Evolutionary conservation across 225 moss, liverwort and hornwort genomes (phyloP).

Genomic region (Ulota crispa): DNA sequence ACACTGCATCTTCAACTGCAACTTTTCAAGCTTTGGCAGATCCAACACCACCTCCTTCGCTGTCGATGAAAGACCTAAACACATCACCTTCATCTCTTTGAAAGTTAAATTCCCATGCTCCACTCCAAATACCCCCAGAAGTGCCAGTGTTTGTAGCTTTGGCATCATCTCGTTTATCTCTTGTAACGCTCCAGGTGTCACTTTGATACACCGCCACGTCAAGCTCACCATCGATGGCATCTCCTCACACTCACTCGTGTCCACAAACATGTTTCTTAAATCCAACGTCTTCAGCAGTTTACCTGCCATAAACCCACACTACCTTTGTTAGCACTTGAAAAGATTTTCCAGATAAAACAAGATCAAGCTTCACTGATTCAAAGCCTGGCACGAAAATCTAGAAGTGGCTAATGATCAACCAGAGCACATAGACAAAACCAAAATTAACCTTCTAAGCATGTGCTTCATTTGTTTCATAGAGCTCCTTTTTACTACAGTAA

Average conservation of each 20-base stretch:
- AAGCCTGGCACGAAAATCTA: no score
- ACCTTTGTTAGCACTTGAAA: background rate
- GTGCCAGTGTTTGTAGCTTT: conserved; percentile 34
- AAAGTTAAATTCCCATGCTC: conserved; percentile 1
- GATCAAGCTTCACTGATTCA: background rate
- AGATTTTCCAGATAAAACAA: background rate
- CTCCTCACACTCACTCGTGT: conserved; percentile 17
- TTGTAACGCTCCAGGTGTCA: conserved; percentile 26
- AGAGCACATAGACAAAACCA: no score
- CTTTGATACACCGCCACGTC: conserved; percentile 47
- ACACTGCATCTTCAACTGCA: conserved; percentile 51
- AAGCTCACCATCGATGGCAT: conserved; percentile 40
- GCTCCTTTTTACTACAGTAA: no score
- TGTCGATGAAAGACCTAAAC: conserved; percentile 42
- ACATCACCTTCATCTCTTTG: conserved; percentile 33
- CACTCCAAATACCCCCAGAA: conserved; percentile 45
- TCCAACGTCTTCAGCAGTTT: conserved; percentile 40
- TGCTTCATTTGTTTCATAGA: no score
- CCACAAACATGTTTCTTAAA: conserved; percentile 52
- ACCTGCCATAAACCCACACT: conserved; percentile 11
- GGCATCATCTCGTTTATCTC: conserved; percentile 41
- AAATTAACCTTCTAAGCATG: no score
- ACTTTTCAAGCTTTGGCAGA: conserved; percentile 37
- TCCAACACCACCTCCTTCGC: conserved; percentile 26
- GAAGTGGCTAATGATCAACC: no score